phyloP scores from a whole-genome alignment of 2,329 filamentous ascomycete genomes.

The Colletotrichum cereale region DNA sequence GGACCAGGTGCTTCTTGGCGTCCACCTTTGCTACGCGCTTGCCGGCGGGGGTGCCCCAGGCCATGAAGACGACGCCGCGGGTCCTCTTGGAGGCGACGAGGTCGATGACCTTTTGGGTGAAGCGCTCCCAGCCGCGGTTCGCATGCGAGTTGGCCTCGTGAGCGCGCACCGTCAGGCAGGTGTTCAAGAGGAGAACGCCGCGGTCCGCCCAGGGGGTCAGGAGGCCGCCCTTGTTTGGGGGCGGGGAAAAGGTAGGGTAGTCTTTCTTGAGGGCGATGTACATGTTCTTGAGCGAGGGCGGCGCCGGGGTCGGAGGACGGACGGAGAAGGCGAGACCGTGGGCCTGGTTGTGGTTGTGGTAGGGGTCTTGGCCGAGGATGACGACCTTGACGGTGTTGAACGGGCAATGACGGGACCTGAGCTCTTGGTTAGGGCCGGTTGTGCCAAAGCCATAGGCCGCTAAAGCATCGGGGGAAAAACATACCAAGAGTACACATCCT shows the following conservation, averaged over 20 bases:
- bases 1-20: conserved; percentile 79
- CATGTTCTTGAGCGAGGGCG: conserved; percentile 93
- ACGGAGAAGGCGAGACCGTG: conserved; percentile 98
- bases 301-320: conserved; percentile 86
- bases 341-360: conserved; percentile 95
- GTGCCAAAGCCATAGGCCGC: neutral
- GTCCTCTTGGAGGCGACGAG: conserved; percentile 82
- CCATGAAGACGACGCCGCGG: conserved; percentile 91
- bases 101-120: conserved; percentile 94
- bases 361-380: conserved; percentile 95
- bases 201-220: conserved; percentile 94
- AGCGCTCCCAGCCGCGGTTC: conserved; percentile 89
- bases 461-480: conserved; percentile 43
- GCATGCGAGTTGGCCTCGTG: conserved; percentile 89
- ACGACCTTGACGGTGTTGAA: conserved; percentile 91
- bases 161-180: conserved; percentile 91
- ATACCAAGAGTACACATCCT: conserved; percentile 96
- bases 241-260: conserved; percentile 82
- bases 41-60: conserved; percentile 90
- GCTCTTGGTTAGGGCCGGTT: conserved; percentile 39
- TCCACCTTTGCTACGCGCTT: conserved; percentile 83
- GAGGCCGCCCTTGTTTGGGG: conserved; percentile 82
- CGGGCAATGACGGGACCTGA: conserved; percentile 94
- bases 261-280: conserved; percentile 90
- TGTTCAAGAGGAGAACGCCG: conserved; percentile 93